These are phyloP conservation scores for Fusarium transvaalense DNA, from an alignment of 2,329 filamentous ascomycete species.

Conservation along the genomic window DNA sequence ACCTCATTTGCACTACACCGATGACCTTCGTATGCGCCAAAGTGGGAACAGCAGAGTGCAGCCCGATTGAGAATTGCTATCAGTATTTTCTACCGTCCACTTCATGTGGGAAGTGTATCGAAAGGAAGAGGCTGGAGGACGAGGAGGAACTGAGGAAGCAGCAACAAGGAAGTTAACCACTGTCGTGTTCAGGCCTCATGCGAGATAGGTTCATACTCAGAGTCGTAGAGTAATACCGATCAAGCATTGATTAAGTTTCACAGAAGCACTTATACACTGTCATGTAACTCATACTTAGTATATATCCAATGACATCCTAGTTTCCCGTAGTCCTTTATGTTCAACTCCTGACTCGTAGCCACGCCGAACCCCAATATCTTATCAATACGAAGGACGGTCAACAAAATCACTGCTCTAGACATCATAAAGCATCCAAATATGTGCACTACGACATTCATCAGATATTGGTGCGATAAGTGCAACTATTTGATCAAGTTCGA, in stretches of 20 bases:
- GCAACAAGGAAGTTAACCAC: background rate
- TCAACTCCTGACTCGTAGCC: background rate
- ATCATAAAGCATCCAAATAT: background rate
- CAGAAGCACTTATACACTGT: no score
- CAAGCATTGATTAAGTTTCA: no score
- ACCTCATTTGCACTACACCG: background rate
- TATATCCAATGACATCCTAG: background rate
- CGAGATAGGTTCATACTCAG: no score
- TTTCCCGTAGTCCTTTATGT: background rate
- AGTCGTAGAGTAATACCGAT: accelerated
- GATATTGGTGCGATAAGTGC: background rate
- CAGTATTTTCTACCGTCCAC: background rate
- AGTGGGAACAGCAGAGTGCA: background rate
- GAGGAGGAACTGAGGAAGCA: background rate
- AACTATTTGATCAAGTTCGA: background rate
- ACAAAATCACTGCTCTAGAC: background rate
- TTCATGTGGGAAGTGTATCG: background rate
- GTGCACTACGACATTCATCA: slow-evolving; percentile 1
- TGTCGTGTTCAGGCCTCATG: accelerated
- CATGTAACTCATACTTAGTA: background rate
- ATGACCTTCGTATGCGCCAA: background rate
- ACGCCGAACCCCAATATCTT: no score
- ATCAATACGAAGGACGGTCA: background rate
- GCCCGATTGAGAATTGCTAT: background rate
- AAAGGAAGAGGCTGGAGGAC: background rate